These are phyloP conservation scores for Lyophyllum atratum DNA, from an alignment of 768 basidiomycete genomes.

Conservation along the genomic window DNA sequence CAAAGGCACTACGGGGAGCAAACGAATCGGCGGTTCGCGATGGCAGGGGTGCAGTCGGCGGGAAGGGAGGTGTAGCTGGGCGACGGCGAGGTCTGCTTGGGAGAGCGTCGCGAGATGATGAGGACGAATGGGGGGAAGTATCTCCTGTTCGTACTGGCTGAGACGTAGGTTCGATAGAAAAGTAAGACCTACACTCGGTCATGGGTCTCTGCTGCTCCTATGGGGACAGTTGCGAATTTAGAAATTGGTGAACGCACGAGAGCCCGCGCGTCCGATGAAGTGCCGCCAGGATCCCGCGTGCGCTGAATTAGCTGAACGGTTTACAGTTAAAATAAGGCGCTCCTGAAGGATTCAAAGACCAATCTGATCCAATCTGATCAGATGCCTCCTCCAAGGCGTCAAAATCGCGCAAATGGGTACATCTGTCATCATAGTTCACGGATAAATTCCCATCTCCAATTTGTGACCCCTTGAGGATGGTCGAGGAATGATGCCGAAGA, in stretches of 20 bases:
- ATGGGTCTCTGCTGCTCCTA: background rate
- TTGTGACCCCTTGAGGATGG: too few species aligned
- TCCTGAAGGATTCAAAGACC: too few species aligned
- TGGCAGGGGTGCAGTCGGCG: background rate
- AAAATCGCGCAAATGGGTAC: too few species aligned
- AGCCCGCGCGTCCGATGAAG: background rate
- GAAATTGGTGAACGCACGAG: background rate
- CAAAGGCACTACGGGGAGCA: too few species aligned
- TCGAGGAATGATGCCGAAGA: too few species aligned
- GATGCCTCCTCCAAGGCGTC: too few species aligned
- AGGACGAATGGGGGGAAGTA: background rate
- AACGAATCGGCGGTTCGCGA: background rate
- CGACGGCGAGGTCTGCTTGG: background rate
- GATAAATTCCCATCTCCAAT: too few species aligned
- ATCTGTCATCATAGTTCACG: too few species aligned
- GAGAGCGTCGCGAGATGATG: background rate
- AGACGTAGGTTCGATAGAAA: slow-evolving; percentile 6
- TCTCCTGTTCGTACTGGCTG: slow-evolving; percentile 1
- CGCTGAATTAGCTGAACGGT: too few species aligned
- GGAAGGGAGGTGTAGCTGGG: slow-evolving; percentile 13
- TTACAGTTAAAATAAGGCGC: too few species aligned
- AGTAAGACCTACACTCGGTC: slow-evolving; percentile 8
- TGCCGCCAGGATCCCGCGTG: background rate
- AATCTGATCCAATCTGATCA: too few species aligned
- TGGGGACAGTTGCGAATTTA: background rate